phyloP scores from a whole-genome alignment of 2,329 filamentous ascomycete species.

The Huntiella savannae region DNA sequence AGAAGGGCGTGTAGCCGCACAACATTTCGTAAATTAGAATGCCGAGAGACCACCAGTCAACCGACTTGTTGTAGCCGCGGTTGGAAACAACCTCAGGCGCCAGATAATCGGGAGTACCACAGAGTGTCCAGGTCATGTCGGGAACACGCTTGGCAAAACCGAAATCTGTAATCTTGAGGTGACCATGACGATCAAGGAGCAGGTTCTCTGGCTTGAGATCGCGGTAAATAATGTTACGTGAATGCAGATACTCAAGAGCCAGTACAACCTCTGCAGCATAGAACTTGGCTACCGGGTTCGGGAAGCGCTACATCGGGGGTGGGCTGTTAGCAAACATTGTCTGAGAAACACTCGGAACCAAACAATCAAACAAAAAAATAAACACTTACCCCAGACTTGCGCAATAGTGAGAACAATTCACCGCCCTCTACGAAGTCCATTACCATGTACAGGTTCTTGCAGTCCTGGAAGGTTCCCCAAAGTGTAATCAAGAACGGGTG shows the following conservation, averaged over 20 bases:
- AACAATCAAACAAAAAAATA: conserved; percentile 1
- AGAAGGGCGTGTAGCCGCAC: conserved; percentile 96
- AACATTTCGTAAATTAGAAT: conserved; percentile 99
- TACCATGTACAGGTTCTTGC: conserved; percentile 96
- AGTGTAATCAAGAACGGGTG: conserved; percentile 95
- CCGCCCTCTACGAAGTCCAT: conserved; percentile 99
- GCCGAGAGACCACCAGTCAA: conserved; percentile 98
- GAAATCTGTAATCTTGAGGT: conserved; percentile 95
- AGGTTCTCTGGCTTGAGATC: conserved; percentile 93
- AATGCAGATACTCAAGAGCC: conserved; percentile 86
- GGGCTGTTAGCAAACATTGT: background rate
- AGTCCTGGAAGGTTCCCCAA: conserved; percentile 96
- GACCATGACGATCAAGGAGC: conserved; percentile 76
- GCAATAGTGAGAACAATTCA: conserved; percentile 83
- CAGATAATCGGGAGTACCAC: conserved; percentile 91
- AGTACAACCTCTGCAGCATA: conserved; percentile 95
- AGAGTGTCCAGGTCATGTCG: conserved; percentile 98
- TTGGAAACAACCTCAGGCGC: conserved; percentile 97
- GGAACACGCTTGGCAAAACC: conserved; percentile 96
- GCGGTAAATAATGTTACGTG: conserved; percentile 90
- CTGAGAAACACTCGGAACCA: conserved; percentile 1
- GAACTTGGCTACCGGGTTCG: conserved; percentile 96
- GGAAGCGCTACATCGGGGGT: conserved; percentile 57
- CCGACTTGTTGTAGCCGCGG: conserved; percentile 98
- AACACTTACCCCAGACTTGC: conserved; percentile 69